A percentile compares a stretch with the other conserved stretches of the same genome.
Conservation (phyloP, 805 yeast species). For the Saturnispora galanensis region DNA sequence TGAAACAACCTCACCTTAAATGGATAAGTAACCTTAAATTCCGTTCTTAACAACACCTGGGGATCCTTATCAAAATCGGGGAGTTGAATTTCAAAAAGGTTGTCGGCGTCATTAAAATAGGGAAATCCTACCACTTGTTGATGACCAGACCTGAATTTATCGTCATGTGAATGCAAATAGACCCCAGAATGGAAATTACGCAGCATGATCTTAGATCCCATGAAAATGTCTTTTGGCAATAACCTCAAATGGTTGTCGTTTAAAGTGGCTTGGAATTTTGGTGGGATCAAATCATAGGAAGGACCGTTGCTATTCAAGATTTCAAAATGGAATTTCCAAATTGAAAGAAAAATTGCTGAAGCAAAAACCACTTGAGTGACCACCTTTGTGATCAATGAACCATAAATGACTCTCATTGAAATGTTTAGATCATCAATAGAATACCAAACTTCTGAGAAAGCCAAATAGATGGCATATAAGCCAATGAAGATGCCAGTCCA, state of each 20-base stretch:
- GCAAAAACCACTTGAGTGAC: conserved; percentile 46
- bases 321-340: conserved; percentile 50
- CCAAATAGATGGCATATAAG: conserved; percentile 17
- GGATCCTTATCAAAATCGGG: conserved; percentile 25
- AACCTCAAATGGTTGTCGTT: conserved; percentile 29
- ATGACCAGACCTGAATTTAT: conserved; percentile 42
- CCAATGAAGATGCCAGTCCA: conserved; percentile 55
- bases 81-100: conserved; percentile 64
- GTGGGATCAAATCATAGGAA: conserved; percentile 53
- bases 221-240: conserved; percentile 56
- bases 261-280: conserved; percentile 57
- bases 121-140: conserved; percentile 75
- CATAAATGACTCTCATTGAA: conserved; percentile 31
- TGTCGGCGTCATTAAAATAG: conserved; percentile 49
- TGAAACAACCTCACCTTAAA: conserved; percentile 63
- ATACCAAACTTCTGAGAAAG: conserved; percentile 47
- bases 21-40: conserved; percentile 33
- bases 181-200: conserved; percentile 69
- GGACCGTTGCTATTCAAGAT: conserved; percentile 40
- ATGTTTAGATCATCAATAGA: conserved; percentile 58
- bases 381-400: conserved; percentile 29
- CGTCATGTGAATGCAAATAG: conserved; percentile 71
- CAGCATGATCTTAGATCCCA: conserved; percentile 62
- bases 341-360: conserved; percentile 40
- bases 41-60: conserved; percentile 29